Evolutionary conservation across 768 basidiomycete genomes (phyloP).

Genomic region (Trichaptum fuscoviolaceum): DNA sequence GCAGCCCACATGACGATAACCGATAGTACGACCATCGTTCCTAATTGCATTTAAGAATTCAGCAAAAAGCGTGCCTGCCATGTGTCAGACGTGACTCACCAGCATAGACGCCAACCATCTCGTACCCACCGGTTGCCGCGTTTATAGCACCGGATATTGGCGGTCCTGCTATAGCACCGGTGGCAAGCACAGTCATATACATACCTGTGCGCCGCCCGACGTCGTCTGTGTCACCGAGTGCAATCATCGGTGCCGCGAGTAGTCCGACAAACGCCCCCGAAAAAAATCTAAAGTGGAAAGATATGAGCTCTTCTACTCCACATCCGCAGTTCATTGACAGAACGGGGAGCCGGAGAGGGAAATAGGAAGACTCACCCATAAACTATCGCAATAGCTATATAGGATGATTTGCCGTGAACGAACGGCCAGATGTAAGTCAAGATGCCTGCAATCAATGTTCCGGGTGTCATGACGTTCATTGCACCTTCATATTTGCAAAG

Average conservation of each 20-base stretch:
- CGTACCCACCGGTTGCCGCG: constrained; percentile 45
- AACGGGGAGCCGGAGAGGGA: not conserved
- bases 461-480: constrained; percentile 65
- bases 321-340: too few species aligned
- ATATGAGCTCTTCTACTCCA: not conserved
- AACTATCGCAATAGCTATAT: constrained; percentile 50
- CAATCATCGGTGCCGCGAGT: constrained; percentile 50
- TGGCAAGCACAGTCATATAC: constrained; percentile 51
- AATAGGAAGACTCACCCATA: constrained; percentile 50
- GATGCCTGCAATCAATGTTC: constrained; percentile 48
- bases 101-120: constrained; percentile 49
- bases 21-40: constrained; percentile 36
- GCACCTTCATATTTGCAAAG: constrained; percentile 32
- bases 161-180: constrained; percentile 64
- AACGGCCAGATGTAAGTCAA: constrained; percentile 73
- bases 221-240: constrained; percentile 54
- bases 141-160: constrained; percentile 72
- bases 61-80: not conserved
- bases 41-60: constrained; percentile 12
- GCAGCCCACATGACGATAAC: constrained; percentile 36
- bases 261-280: constrained; percentile 61
- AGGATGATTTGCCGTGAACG: constrained; percentile 34
- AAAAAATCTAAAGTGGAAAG: constrained; percentile 36
- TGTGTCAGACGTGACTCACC: constrained; percentile 22
- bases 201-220: constrained; percentile 64